Percentiles rank a stretch among this genome's conserved stretches.
Evolutionary conservation across 2,329 filamentous ascomycete species (phyloP).

Genomic region (Erysiphe pisi): DNA sequence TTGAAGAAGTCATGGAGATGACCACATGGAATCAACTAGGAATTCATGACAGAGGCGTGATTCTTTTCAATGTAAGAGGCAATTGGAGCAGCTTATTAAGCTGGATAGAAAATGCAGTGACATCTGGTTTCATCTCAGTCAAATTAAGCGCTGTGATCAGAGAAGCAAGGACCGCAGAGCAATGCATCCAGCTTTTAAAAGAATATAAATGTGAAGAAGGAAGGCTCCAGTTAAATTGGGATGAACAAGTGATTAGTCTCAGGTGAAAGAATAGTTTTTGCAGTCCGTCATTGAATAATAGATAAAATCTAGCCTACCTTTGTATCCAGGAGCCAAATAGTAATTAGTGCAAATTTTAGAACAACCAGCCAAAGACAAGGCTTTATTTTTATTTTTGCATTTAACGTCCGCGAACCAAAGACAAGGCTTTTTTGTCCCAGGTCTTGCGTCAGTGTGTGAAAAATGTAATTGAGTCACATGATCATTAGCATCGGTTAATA

Average conservation of each 20-base stretch:
- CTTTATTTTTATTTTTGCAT: no score
- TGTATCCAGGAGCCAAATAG: no score
- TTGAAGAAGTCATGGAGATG: constrained; percentile 90
- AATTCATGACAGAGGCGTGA: constrained; percentile 70
- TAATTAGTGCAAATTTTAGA: no score
- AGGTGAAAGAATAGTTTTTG: no score
- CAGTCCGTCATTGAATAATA: no score
- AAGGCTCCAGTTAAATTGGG: constrained; percentile 75
- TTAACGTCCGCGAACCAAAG: no score
- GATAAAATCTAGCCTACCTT: no score
- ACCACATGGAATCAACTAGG: constrained; percentile 94
- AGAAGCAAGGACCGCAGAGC: constrained; percentile 60
- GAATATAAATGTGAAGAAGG: constrained; percentile 67
- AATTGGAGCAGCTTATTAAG: constrained; percentile 81
- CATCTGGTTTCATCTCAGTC: constrained; percentile 62
- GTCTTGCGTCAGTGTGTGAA: no score
- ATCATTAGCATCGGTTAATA: no score
- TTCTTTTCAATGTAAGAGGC: constrained; percentile 75
- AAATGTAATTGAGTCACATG: no score
- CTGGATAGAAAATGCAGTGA: constrained; percentile 69
- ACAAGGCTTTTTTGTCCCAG: no score
- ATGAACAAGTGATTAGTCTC: constrained; percentile 32
- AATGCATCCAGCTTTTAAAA: constrained; percentile 58
- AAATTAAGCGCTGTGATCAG: constrained; percentile 66
- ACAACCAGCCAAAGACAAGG: no score